phyloP scores from a whole-genome alignment of 1,284 basidiomycete species.

The Cryptococcus hybrid region DNA sequence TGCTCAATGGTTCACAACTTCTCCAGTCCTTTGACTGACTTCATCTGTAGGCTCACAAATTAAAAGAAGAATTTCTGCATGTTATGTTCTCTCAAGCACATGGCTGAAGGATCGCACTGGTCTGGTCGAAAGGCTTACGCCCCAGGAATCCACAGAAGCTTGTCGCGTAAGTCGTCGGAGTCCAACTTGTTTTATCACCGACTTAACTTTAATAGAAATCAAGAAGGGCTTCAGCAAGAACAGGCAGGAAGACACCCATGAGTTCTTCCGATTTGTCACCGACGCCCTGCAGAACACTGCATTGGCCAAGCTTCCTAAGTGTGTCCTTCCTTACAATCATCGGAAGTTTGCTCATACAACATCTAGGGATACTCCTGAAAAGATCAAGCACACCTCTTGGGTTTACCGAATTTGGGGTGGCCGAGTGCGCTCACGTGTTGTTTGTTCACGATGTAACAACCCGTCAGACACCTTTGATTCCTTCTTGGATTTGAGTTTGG shows the following conservation, averaged over 20 bases:
- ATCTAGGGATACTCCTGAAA: conserved; percentile 69
- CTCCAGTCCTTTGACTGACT: neutral
- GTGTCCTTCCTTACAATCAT: conserved; percentile 12
- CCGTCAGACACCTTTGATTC: conserved; percentile 97
- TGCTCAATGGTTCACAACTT: conserved; percentile 9
- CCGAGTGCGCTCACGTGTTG: conserved; percentile 84
- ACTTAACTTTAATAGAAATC: conserved; percentile 60
- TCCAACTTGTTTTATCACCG: neutral
- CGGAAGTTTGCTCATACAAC: neutral
- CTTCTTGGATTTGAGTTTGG: conserved; percentile 88
- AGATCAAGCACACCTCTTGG: conserved; percentile 85
- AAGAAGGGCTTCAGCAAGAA: conserved; percentile 86
- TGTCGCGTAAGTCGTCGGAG: conserved; percentile 60
- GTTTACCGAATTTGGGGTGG: conserved; percentile 95
- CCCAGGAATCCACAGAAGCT: conserved; percentile 62
- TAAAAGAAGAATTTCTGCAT: conserved; percentile 62
- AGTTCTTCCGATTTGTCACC: conserved; percentile 92
- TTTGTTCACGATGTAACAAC: conserved; percentile 77
- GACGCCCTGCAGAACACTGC: conserved; percentile 88
- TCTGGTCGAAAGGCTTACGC: conserved; percentile 41
- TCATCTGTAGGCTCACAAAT: conserved; percentile 13
- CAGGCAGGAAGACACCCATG: conserved; percentile 97
- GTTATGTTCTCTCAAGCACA: conserved; percentile 64
- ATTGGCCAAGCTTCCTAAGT: conserved; percentile 70
- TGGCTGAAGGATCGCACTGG: conserved; percentile 32